These are phyloP conservation scores for Melastoma malabathricum DNA, from an alignment of 345 rosid species.

Conservation along the genomic window DNA sequence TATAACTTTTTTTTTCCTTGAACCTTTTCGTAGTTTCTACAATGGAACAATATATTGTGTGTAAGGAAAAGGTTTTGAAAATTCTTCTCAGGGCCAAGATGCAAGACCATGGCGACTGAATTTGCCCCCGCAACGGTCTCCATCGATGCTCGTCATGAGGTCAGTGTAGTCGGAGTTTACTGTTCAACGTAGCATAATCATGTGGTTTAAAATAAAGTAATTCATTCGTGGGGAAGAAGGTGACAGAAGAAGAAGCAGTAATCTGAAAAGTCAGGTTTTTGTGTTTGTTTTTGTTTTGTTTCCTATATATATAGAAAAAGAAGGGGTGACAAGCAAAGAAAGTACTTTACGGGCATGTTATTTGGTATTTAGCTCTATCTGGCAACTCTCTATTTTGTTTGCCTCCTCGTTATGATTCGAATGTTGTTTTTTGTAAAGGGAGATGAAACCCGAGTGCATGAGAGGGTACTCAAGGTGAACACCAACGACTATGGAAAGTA, in stretches of 20 bases:
- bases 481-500: constrained; percentile 64
- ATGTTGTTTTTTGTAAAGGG: constrained; percentile 5
- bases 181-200: too few relatives aligned
- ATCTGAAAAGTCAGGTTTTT: too few relatives aligned
- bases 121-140: not conserved
- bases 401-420: too few relatives aligned
- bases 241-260: too few relatives aligned
- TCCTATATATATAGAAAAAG: too few relatives aligned
- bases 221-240: not conserved
- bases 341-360: too few relatives aligned
- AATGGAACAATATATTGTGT: not conserved
- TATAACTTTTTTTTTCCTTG: not conserved
- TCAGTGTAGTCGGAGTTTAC: not conserved
- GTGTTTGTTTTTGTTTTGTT: too few relatives aligned
- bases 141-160: constrained; percentile 6
- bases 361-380: too few relatives aligned
- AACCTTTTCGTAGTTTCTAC: too few relatives aligned
- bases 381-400: not conserved
- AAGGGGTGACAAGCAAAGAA: too few relatives aligned
- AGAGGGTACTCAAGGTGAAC: constrained; percentile 48
- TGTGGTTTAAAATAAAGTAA: not conserved
- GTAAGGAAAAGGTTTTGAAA: not conserved
- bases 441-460: constrained; percentile 23
- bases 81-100: constrained; percentile 6
- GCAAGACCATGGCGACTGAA: not conserved